These are phyloP conservation scores for Pyracantha coccinea DNA, from an alignment of 331 rosid species.

Conservation along the genomic window DNA sequence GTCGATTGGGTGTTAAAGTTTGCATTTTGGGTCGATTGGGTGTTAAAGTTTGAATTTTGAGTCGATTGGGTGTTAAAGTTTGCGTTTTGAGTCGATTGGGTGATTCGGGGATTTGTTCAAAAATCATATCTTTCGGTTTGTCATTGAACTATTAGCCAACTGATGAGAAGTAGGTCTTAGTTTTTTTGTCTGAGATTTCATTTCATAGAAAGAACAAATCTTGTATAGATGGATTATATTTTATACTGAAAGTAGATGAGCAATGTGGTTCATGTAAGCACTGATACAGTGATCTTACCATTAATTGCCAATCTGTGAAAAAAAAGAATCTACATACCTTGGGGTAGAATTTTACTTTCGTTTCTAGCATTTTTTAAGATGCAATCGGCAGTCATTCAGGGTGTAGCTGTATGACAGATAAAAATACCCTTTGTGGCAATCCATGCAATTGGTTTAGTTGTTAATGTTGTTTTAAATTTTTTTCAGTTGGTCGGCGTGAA, in stretches of 20 bases:
- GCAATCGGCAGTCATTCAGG: neutral
- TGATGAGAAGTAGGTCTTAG: neutral
- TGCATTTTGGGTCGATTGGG: too few species aligned
- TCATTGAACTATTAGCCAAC: constrained; percentile 7
- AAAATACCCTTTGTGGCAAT: neutral
- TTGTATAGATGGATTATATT: neutral
- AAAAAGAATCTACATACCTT: neutral
- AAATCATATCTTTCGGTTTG: neutral
- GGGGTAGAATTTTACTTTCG: neutral
- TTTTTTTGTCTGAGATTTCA: neutral
- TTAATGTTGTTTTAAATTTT: neutral
- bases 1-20: too few species aligned
- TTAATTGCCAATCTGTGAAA: neutral
- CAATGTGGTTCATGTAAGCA: neutral
- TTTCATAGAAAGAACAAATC: neutral
- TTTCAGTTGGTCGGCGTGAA: neutral
- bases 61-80: too few species aligned
- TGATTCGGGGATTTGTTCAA: neutral
- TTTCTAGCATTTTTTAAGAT: neutral
- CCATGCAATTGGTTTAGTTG: neutral
- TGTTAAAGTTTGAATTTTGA: too few species aligned
- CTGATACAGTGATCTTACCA: neutral
- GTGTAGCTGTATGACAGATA: neutral
- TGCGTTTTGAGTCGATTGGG: neutral
- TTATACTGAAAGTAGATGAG: neutral